A percentile compares a stretch with the other conserved stretches of the same genome.
These are phyloP conservation scores for Podila verticillata DNA, from an alignment of 192 early-diverging fungal species.

Conservation along the genomic window DNA sequence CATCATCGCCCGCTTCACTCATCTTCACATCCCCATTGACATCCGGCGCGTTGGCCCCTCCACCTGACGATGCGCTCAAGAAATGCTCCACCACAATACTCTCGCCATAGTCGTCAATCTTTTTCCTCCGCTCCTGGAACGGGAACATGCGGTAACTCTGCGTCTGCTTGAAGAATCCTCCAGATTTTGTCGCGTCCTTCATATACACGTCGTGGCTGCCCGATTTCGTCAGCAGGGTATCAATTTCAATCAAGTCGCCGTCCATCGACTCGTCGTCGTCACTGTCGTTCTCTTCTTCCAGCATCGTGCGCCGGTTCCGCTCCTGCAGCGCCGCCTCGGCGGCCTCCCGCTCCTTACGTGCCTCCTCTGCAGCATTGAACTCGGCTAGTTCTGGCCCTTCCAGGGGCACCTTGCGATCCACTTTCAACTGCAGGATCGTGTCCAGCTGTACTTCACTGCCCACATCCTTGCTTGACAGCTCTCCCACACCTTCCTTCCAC, in stretches of 20 bases:
- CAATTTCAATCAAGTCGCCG: constrained; percentile 51
- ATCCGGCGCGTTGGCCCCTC: constrained; percentile 34
- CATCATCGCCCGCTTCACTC: constrained; percentile 33
- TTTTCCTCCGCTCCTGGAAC: constrained; percentile 79
- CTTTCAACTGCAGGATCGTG: constrained; percentile 20
- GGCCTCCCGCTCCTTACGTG: constrained; percentile 75
- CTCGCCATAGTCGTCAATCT: constrained; percentile 95
- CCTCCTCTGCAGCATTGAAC: constrained; percentile 70
- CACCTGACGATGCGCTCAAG: constrained; percentile 30
- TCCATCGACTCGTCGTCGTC: constrained; percentile 63
- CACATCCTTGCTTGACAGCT: constrained; percentile 30
- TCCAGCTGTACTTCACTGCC: constrained; percentile 41
- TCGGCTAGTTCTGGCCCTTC: constrained; percentile 87
- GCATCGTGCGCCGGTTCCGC: constrained; percentile 69
- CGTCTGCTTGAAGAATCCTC: constrained; percentile 80
- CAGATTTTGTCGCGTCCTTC: constrained; percentile 75
- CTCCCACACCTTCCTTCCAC: constrained; percentile 60
- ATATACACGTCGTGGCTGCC: constrained; percentile 81
- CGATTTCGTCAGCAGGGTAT: constrained; percentile 31
- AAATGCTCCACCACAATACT: constrained; percentile 74
- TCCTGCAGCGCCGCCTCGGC: constrained; percentile 74
- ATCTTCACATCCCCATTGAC: constrained; percentile 35
- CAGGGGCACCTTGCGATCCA: constrained; percentile 77
- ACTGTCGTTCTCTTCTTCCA: constrained; percentile 82
- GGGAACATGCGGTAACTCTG: constrained; percentile 93